Evolutionary conservation across 306 rosid species (phyloP).

Genomic region (Lotus japonicus): DNA sequence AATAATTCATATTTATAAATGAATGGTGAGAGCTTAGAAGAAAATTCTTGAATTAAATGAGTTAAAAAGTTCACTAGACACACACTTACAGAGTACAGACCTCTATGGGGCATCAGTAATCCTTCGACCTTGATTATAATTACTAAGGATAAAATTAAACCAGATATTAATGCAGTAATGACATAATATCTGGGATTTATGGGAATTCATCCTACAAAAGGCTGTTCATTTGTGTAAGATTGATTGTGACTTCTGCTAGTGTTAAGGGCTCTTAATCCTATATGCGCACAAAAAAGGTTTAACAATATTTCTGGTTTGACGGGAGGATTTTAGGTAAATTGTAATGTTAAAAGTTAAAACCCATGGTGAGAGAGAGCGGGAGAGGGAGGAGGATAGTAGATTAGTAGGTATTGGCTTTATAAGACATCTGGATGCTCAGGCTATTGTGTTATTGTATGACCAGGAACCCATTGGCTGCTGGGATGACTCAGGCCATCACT

Average conservation of each 20-base stretch:
- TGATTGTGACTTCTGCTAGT: background rate
- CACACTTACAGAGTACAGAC: background rate
- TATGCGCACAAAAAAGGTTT: background rate
- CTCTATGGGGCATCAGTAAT: background rate
- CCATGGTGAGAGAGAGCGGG: background rate
- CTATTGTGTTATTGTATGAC: constrained; percentile 9
- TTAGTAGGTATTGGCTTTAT: constrained; percentile 8
- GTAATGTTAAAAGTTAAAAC: background rate
- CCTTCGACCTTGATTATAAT: background rate
- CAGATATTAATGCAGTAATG: background rate
- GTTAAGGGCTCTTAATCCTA: background rate
- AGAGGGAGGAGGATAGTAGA: background rate
- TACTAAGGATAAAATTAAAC: background rate
- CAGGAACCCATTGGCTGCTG: constrained; percentile 50
- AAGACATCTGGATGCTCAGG: background rate
- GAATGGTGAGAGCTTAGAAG: constrained; percentile 6
- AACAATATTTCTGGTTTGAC: background rate
- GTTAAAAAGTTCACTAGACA: background rate
- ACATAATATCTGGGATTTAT: background rate
- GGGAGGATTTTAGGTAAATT: background rate
- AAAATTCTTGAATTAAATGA: background rate
- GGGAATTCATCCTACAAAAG: background rate
- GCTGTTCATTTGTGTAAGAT: background rate
- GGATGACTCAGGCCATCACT: constrained; percentile 50
- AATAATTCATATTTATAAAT: background rate